Evolutionary conservation across 768 basidiomycete species (phyloP), one percentile per base, ranked within the genome.

Genomic region (Collybia nuda): DNA sequence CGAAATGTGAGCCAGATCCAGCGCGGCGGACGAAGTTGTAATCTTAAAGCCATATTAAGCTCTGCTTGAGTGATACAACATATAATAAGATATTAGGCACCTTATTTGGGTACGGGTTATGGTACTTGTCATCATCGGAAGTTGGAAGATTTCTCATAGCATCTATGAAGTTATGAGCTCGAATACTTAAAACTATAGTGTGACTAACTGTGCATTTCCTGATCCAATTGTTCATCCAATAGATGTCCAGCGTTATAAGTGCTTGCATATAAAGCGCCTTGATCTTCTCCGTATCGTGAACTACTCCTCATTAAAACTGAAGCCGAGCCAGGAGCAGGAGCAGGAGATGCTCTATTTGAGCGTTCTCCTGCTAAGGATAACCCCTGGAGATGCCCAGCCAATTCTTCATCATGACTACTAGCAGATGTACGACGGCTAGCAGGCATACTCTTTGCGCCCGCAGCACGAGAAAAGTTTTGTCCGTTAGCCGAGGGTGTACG

Each of bases 381-480:
- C 22, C 82, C 85, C 57, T 91, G 85, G 48, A 92, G 73, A 58
- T 90, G 88, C 44, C 79, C 76, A 14, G 85, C 86, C 56, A 93
- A 71, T 51, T 93, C 89, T 52, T 91, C 90, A 55, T 93, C 91
- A 51, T 89, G 86, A 57, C 84, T 86, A 62, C 91, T 93, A 15
- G 91, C 88, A 3, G 92, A 94, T 9, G 88, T 91, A 51, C 92
- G 85, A 53, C 92, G 84, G 60, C 91, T 93, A 12, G 91, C 90
- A 35, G 92, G 92, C 91, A 94, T 93, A 62, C 90, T 93, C 72
- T 90, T 93, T 4, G 91, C 90, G 47, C 89, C 90, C 24, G 79
- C 84, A 26, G 81, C 68, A 52, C 90, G 85, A 43, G 77, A 73
- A 61, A 82, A 88, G 43, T 65, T 67, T 60, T 81, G 80, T 45